These are phyloP conservation scores for Pyrenochaeta sp. DNA, from an alignment of 2,329 filamentous ascomycete species.

Conservation along the genomic window DNA sequence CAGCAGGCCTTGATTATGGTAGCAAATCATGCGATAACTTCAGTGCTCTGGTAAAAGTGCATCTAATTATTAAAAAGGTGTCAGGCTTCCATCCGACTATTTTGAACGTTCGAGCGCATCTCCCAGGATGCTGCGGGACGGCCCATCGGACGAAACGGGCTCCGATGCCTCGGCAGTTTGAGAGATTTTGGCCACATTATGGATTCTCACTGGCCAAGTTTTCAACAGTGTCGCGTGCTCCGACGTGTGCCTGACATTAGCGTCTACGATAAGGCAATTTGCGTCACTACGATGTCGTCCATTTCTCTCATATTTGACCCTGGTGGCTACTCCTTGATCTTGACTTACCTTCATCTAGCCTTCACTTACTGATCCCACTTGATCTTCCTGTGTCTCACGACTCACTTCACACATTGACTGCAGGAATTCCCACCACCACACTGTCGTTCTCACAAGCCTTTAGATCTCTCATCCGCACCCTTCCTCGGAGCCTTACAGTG, in stretches of 20 bases:
- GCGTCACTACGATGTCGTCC: slow-evolving; percentile 29
- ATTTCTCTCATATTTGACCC: slow-evolving; percentile 8
- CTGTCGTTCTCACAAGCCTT: slow-evolving; percentile 39
- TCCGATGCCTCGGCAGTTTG: slow-evolving; percentile 25
- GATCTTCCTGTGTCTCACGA: neutral
- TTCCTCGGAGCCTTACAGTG: slow-evolving; percentile 17
- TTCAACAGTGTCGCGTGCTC: slow-evolving; percentile 31
- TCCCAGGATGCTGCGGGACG: neutral
- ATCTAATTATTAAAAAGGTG: no score
- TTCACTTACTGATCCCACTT: neutral
- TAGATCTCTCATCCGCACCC: slow-evolving; percentile 25
- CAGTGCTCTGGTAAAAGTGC: no score
- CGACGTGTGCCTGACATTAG: slow-evolving; percentile 36
- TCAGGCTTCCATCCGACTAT: neutral
- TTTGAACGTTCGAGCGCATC: no score
- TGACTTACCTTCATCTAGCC: slow-evolving; percentile 1
- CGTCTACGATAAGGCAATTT: slow-evolving; percentile 25
- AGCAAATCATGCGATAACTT: no score
- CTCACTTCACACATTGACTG: no score
- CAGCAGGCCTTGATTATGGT: no score
- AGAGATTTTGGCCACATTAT: slow-evolving; percentile 22
- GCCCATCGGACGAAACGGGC: slow-evolving; percentile 18
- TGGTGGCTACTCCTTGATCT: slow-evolving; percentile 1
- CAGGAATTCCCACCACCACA: slow-evolving; percentile 22
- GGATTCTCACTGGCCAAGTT: slow-evolving; percentile 23